Conservation (phyloP, 2,329 filamentous ascomycete species). For the Penicillium crustosum region DNA sequence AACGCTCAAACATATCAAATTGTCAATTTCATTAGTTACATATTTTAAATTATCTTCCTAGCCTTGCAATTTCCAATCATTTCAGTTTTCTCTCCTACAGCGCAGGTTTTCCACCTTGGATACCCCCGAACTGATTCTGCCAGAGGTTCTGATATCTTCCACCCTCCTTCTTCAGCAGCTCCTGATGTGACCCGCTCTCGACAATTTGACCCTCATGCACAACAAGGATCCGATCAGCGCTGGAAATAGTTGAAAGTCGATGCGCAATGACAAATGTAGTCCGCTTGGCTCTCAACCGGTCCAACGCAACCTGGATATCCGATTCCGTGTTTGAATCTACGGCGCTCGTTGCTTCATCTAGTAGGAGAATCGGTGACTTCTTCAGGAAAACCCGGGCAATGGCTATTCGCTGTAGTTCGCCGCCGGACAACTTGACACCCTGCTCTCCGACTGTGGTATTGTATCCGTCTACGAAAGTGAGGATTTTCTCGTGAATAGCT, state of each 20-base stretch:
- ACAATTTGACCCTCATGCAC: constrained; percentile 41
- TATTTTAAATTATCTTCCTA: neutral
- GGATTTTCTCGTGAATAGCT: constrained; percentile 41
- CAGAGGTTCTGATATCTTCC: constrained; percentile 34
- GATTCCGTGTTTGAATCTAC: constrained; percentile 41
- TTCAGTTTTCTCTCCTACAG: neutral
- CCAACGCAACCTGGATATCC: constrained; percentile 24
- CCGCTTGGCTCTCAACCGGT: constrained; percentile 17
- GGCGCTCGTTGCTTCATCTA: constrained; percentile 48
- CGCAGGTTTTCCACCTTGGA: neutral
- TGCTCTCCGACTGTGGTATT: constrained; percentile 36
- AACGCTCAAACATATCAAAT: neutral
- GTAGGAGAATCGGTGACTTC: constrained; percentile 40
- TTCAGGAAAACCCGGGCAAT: constrained; percentile 46
- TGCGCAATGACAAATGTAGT: constrained; percentile 41
- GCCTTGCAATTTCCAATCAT: too few species aligned
- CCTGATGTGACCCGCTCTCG: constrained; percentile 43
- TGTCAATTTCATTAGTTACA: neutral
- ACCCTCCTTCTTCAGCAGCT: constrained; percentile 36
- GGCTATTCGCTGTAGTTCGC: constrained; percentile 46
- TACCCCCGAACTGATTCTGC: constrained; percentile 16
- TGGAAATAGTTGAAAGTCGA: constrained; percentile 40
- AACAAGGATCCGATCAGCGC: constrained; percentile 31
- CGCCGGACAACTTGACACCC: constrained; percentile 41
- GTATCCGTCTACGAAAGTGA: constrained; percentile 40